Conservation (phyloP, 83 land plant species). For the Picea engelmannii region DNA sequence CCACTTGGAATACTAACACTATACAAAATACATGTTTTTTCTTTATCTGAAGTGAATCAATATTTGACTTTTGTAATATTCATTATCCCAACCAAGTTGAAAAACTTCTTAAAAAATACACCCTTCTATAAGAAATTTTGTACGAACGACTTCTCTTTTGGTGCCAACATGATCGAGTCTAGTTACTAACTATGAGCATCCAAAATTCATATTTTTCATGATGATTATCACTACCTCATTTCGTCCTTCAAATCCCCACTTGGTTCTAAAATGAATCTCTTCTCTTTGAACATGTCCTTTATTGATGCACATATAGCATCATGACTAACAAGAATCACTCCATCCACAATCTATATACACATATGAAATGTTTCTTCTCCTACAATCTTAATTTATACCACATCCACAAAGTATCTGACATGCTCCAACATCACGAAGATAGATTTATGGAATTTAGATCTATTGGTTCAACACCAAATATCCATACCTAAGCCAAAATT, state of each 20-base stretch:
- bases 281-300: constrained; percentile 99
- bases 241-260: constrained; percentile 86
- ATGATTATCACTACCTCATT: constrained; percentile 84
- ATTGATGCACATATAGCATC: constrained; percentile 94
- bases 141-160: constrained; percentile 77
- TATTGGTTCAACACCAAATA: constrained; percentile 91
- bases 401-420: constrained; percentile 92
- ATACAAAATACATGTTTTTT: constrained; percentile 72
- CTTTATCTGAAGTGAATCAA: constrained; percentile 48
- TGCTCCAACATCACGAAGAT: constrained; percentile 77
- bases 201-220: constrained; percentile 98
- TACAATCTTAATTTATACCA: constrained; percentile 86
- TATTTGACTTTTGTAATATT: constrained; percentile 91
- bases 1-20: no score
- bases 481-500: constrained; percentile 60
- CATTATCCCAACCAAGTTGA: constrained; percentile 62
- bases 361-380: constrained; percentile 88
- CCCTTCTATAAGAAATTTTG: constrained; percentile 69
- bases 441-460: constrained; percentile 97
- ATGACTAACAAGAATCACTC: constrained; percentile 84
- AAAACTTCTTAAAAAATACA: constrained; percentile 69
- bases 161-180: constrained; percentile 91
- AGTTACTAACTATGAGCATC: constrained; percentile 72
- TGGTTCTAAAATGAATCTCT: constrained; percentile 90
- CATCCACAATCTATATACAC: constrained; percentile 74